These are phyloP conservation scores for Fusarium goolgardi DNA, from an alignment of 2,329 filamentous ascomycete species.

Conservation along the genomic window DNA sequence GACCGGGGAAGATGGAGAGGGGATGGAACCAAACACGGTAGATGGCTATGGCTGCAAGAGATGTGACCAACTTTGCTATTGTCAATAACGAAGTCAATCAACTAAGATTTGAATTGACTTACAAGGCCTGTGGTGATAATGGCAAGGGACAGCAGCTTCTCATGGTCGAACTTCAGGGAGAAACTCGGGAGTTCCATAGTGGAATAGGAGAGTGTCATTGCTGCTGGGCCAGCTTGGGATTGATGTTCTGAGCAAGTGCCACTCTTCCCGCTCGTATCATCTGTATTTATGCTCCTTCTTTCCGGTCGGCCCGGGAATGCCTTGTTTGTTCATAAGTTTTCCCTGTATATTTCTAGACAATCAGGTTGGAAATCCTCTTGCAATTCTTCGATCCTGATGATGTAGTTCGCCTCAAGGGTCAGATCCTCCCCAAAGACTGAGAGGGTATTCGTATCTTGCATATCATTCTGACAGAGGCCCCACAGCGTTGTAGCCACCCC, in stretches of 20 bases:
- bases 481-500: not conserved
- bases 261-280: not conserved
- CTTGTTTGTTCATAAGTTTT: not conserved
- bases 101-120: rapidly evolving
- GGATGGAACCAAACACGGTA: not conserved
- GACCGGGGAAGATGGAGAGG: not conserved
- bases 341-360: too few relatives aligned
- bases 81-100: not conserved
- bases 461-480: not conserved
- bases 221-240: not conserved
- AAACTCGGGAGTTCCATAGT: not conserved
- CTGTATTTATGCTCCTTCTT: not conserved
- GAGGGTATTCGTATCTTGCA: not conserved
- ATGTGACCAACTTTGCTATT: not conserved
- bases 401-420: not conserved
- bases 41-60: not conserved
- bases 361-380: not conserved
- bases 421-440: not conserved
- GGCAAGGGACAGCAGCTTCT: not conserved
- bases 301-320: not conserved
- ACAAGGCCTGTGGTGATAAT: not conserved
- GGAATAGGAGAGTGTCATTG: not conserved
- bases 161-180: not conserved
- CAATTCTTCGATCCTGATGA: not conserved
- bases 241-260: not conserved